Conservation (phyloP, 306 rosid species). For the Sicyos baderoa region DNA sequence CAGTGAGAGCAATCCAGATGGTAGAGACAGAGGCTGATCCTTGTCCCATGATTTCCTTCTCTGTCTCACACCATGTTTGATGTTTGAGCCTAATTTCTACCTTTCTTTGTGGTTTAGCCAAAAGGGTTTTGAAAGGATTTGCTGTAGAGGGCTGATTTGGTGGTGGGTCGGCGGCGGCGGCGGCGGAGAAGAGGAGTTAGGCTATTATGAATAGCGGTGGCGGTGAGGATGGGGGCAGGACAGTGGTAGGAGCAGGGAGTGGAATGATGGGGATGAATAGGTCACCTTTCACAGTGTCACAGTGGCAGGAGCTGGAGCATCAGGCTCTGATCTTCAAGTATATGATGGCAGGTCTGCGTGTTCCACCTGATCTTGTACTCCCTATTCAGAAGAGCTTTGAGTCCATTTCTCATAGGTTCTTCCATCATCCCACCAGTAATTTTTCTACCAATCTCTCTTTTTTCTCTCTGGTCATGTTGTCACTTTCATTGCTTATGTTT, state of each 20-base stretch:
- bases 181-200: too few species aligned
- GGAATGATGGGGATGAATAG: constrained; percentile 42
- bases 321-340: constrained; percentile 85
- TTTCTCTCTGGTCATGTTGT: background rate
- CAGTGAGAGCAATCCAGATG: constrained; percentile 26
- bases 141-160: too few species aligned
- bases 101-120: background rate
- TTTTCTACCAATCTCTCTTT: too few species aligned
- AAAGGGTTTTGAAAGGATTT: constrained; percentile 8
- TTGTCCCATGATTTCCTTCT: constrained; percentile 21
- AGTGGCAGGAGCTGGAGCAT: constrained; percentile 89
- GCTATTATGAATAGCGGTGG: constrained; percentile 23
- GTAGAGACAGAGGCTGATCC: constrained; percentile 26
- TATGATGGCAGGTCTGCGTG: constrained; percentile 65
- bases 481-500: constrained; percentile 13
- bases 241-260: too few species aligned
- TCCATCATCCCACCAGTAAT: constrained; percentile 66
- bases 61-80: constrained; percentile 23
- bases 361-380: constrained; percentile 72
- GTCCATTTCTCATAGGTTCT: constrained; percentile 50
- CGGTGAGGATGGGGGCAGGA: too few species aligned
- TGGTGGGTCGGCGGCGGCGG: too few species aligned
- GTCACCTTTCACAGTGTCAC: constrained; percentile 69
- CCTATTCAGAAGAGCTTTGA: constrained; percentile 75
- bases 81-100: constrained; percentile 32